Conservation (phyloP, 345 rosid genomes). For the Aquilaria yunnanensis region DNA sequence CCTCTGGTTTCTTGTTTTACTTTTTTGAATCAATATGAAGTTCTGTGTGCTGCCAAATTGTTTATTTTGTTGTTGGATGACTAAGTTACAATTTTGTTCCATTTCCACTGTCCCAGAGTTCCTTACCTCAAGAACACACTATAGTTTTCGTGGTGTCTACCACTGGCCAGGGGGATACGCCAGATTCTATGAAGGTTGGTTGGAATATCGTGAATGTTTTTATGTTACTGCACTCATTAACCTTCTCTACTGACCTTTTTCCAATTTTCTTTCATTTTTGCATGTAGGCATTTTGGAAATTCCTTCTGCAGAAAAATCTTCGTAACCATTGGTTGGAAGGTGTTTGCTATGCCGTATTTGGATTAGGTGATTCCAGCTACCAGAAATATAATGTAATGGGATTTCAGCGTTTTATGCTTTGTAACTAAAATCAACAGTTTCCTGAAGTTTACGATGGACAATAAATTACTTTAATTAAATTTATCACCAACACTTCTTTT, state of each 20-base stretch:
- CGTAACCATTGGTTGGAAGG: constrained; percentile 58
- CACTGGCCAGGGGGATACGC: constrained; percentile 95
- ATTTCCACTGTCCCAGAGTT: constrained; percentile 37
- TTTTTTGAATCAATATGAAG: too few species aligned
- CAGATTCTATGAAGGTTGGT: constrained; percentile 76
- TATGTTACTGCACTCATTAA: not conserved
- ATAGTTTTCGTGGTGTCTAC: constrained; percentile 85
- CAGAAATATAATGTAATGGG: constrained; percentile 71
- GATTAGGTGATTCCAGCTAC: constrained; percentile 90
- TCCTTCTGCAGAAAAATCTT: constrained; percentile 64
- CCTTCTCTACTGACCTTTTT: constrained; percentile 4
- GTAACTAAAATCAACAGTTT: too few species aligned
- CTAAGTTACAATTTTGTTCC: not conserved
- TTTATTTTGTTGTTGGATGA: too few species aligned
- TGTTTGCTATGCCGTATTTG: constrained; percentile 75
- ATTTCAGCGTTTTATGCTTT: constrained; percentile 3
- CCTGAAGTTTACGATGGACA: too few species aligned
- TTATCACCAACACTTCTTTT: not conserved
- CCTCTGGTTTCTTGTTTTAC: too few species aligned
- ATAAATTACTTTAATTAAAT: not conserved
- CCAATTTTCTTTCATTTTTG: constrained; percentile 7
- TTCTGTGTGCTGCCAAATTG: too few species aligned
- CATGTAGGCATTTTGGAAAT: constrained; percentile 78
- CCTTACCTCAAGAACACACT: constrained; percentile 43
- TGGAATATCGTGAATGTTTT: not conserved